Evolutionary conservation across 2,329 filamentous ascomycete genomes (phyloP), one percentile per base, ranked within the genome.

Genomic region (Blastomyces gilchristii): DNA sequence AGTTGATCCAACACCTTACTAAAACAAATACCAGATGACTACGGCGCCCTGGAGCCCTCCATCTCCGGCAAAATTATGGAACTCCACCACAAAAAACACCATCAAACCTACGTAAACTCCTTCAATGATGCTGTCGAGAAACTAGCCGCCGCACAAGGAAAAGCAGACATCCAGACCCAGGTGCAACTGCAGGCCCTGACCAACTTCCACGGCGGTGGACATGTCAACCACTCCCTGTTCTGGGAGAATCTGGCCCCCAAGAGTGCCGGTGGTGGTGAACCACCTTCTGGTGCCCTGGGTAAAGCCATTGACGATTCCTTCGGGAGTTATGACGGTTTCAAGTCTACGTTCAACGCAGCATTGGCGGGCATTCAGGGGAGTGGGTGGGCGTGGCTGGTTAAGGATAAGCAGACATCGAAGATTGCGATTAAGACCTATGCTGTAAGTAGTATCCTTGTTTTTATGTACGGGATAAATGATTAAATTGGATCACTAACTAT

Each of bases 41-140:
- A 97, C 78, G 90, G 88, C 74, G 94, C 92, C 61, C 91, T 99
- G 71, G 94, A 99, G 81, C 85, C 84, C 69, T 77, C 83, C 74
- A 83, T 96, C 80, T 92, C 88, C 58, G 88, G 89, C 76, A 86
- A 94, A 79, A 96, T 96, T 81, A 96, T 96, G 92, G 90, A 96
- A 81, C 85, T 96, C 56, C 92, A 96, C 83, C 89, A 96, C 85
- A 87, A 85, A 80, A 93, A 91, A 79, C 91, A 96, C 83, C 92
- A 96, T 82, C 87, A 93, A 78, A 92, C 91, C 72, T 96, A 96
- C 76, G 90, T 96, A 70, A 94, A 87, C 77, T 88, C 87, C 75
- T 89, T 90, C 81, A 96, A 96, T 81, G 83, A 87, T 65, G 87
- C 90, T 63, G 80, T 85, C 68, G 86, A 91, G 77, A 86, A 92